Base-by-base conservation (phyloP, 768 basidiomycete species). In the Crucibulum laeve region DNA sequence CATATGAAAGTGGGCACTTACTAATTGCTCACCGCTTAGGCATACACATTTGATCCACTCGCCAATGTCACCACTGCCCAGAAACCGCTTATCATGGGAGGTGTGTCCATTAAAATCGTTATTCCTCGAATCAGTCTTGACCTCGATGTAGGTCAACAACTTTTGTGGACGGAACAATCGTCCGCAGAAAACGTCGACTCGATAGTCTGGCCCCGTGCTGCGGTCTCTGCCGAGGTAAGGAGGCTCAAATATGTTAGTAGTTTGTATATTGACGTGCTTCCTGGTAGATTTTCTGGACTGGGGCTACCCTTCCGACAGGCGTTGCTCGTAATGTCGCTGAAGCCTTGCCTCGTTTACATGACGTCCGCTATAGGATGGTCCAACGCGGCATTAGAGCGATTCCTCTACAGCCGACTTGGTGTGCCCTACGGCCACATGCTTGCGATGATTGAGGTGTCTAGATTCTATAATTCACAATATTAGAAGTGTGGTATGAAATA, bases 161-260 rank as follows among this genome's bases (percentile, higher is more conserved):
- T 80, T 1, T 66, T 90, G 2, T 90, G 84, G 86, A 73, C 80
- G 0, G 87, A 89, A 55, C 86, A 88, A 57, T 76, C 83, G 0
- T 73, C 74, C 5, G 73, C 84, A n/a, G 65, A 71, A 43, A 89
- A 83, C 52, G 59, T 89, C 21, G 87, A 90, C 51, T 53, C 76
- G 2, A 80, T 79, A 36, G 68, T 74, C 1, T 90, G 87, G 87
- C 87, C 85, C 8, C 72, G 84, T 40, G 81, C 82, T 13, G 82
- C 81, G 0, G 74, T 77, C 0, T 77, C 79, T 10, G 86, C 86
- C 0, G 88, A 90, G 59, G 68, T n/a, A 30, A n/a, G n/a, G n/a
- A n/a, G n/a, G n/a, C n/a, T n/a, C n/a, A n/a, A n/a, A n/a, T n/a
- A n/a, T n/a, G n/a, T n/a, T n/a, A n/a, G n/a, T n/a, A n/a, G n/a